phyloP scores from a whole-genome alignment of 208 protist genomes.

The Entamoeba invadens region DNA sequence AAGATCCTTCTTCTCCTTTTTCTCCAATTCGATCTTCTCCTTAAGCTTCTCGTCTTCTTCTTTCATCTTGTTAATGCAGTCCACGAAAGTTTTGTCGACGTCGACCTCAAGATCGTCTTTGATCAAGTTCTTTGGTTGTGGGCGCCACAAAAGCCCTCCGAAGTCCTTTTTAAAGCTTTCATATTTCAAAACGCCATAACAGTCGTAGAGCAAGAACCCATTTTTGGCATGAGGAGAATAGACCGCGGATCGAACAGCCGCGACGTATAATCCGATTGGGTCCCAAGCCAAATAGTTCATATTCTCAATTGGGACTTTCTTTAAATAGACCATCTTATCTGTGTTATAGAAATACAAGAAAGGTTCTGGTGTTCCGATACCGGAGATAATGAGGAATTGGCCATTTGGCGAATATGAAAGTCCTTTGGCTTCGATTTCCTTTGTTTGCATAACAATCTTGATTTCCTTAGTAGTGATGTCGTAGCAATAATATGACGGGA shows the following conservation, averaged over 20 bases:
- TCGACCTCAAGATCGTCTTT: neutral
- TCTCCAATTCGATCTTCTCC: neutral
- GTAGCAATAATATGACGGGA: neutral
- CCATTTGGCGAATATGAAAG: neutral
- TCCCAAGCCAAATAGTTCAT: neutral
- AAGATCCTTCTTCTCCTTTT: neutral
- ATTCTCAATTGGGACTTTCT: neutral
- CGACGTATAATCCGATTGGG: neutral
- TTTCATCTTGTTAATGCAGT: neutral
- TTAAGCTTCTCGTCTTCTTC: neutral
- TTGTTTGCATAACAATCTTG: neutral
- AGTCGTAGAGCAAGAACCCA: neutral
- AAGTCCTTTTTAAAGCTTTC: neutral
- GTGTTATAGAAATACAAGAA: neutral
- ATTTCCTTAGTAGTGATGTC: neutral
- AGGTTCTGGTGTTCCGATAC: neutral
- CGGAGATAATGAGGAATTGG: neutral
- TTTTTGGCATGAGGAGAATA: neutral
- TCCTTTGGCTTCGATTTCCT: neutral
- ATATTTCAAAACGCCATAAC: neutral
- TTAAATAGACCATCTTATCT: neutral
- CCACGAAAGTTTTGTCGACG: neutral
- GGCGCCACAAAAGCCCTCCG: neutral
- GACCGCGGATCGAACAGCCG: neutral
- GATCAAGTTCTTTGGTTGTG: neutral